Evolutionary conservation across 2,329 filamentous ascomycete species (phyloP).

Genomic region (Zymoseptoria crescenta): DNA sequence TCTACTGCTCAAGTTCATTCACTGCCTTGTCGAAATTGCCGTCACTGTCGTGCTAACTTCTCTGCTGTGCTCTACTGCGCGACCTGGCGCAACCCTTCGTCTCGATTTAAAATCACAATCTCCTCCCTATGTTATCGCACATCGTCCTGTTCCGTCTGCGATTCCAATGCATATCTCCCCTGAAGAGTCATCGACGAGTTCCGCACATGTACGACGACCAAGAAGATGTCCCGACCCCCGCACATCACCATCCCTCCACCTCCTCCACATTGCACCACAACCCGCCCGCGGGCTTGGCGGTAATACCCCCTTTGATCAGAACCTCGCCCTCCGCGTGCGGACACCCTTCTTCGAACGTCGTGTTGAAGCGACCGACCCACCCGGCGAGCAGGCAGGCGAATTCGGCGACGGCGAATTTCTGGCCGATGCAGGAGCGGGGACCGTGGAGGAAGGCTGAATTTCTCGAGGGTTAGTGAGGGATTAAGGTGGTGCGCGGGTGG

Average conservation of each 20-base stretch:
- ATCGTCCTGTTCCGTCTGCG: no score
- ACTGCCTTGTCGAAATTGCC: no score
- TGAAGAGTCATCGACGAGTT: no score
- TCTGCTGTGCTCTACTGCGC: no score
- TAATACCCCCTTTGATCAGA: slow-evolving; percentile 61
- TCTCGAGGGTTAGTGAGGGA: neutral
- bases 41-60: no score
- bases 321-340: slow-evolving; percentile 44
- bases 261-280: slow-evolving; percentile 60
- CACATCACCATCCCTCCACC: slow-evolving; percentile 56
- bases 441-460: slow-evolving; percentile 69
- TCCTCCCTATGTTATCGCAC: no score
- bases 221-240: no score
- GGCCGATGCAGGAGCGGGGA: slow-evolving; percentile 76
- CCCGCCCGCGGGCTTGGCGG: slow-evolving; percentile 63
- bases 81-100: no score
- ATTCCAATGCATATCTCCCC: no score
- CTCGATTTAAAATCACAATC: no score
- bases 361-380: slow-evolving; percentile 67
- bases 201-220: no score
- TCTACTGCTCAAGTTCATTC: no score
- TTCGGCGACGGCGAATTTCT: slow-evolving; percentile 72
- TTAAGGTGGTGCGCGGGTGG: neutral
- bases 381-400: slow-evolving; percentile 75
- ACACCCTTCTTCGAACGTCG: slow-evolving; percentile 53